A percentile compares a stretch with the other conserved stretches of the same genome.
These are phyloP conservation scores for Curvularia sp. DNA, from an alignment of 2,329 filamentous ascomycete species.

Conservation along the genomic window DNA sequence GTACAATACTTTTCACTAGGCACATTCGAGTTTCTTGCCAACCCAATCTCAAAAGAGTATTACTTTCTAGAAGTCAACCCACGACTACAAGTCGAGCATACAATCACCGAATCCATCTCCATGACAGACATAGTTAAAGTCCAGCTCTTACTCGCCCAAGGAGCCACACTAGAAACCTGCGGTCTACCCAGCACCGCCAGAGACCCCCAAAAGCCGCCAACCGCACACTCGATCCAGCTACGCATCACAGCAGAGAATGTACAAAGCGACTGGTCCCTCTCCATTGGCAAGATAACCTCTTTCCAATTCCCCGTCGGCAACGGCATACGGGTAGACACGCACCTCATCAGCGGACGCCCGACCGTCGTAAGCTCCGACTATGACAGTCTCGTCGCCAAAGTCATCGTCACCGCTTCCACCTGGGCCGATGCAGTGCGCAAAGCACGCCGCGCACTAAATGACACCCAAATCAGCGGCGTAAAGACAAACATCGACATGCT, in stretches of 20 bases:
- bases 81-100: slow-evolving; percentile 68
- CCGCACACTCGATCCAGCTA: slow-evolving; percentile 61
- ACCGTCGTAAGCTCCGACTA: slow-evolving; percentile 63
- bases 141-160: slow-evolving; percentile 64
- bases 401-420: slow-evolving; percentile 63
- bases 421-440: slow-evolving; percentile 64
- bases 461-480: slow-evolving; percentile 64
- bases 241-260: slow-evolving; percentile 66
- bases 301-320: slow-evolving; percentile 65
- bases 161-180: slow-evolving; percentile 52
- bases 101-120: slow-evolving; percentile 65
- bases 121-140: slow-evolving; percentile 62
- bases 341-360: slow-evolving; percentile 55
- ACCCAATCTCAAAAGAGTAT: slow-evolving; percentile 57
- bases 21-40: slow-evolving; percentile 70
- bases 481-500: slow-evolving; percentile 66
- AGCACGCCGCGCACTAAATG: slow-evolving; percentile 62
- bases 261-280: slow-evolving; percentile 61
- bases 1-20: slow-evolving; percentile 66
- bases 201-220: slow-evolving; percentile 50
- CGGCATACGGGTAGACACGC: slow-evolving; percentile 65
- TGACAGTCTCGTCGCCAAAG: slow-evolving; percentile 66
- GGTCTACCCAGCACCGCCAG: slow-evolving; percentile 33
- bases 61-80: slow-evolving; percentile 70
- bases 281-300: slow-evolving; percentile 65